Base-by-base conservation (phyloP, 1,284 basidiomycete species). In the Rhodotorula glutinis region DNA sequence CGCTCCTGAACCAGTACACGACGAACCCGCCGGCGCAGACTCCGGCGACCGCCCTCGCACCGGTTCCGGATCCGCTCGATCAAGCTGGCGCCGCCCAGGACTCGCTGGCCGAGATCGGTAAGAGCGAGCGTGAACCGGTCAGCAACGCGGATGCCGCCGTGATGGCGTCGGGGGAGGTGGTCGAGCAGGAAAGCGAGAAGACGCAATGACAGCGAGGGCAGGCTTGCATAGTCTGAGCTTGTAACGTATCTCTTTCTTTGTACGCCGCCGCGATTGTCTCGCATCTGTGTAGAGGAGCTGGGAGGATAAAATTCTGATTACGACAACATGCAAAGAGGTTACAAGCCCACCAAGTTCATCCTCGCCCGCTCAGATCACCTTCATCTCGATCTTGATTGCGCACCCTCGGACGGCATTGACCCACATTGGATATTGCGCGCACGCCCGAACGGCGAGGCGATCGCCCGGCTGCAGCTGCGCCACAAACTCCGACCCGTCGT, bases 341-440 rank as follows among this genome's bases (percentile, higher is more conserved):
- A n/a, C n/a, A n/a, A n/a, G n/a, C n/a, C n/a, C n/a, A n/a, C n/a
- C n/a, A n/a, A n/a, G n/a, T n/a, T n/a, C n/a, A n/a, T n/a, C n/a
- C 21, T 5, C 3, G 1, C 30, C 19, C 29, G 14, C n/a, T 53
- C 38, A 64, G 0, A 69, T 27, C 4, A 52, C 59, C 29, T 17
- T 47, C 19, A 65, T 21, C 53, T 38, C 46, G 14, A 65, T 43
- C 8, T 57, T 53, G 11, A 68, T 33, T 29, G 46, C 49, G 38
- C 47, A 57, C 4, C 9, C 56, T 23, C 56, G 41, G 9, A 66
- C 56, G 3, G 25, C 3, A 43, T 70, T 70, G 9, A n/a, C 44
- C 69, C 69, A 71, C 21, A 49, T 49, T 5, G 69, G 69, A 43
- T 68, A 71, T 33, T 68, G 54, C 46, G 66, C 69, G 41, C 53